Percentiles rank a stretch among this genome's conserved stretches.
Evolutionary conservation across 2,329 filamentous ascomycete species (phyloP).

Genomic region (Magnaporthiopsis incrustans): DNA sequence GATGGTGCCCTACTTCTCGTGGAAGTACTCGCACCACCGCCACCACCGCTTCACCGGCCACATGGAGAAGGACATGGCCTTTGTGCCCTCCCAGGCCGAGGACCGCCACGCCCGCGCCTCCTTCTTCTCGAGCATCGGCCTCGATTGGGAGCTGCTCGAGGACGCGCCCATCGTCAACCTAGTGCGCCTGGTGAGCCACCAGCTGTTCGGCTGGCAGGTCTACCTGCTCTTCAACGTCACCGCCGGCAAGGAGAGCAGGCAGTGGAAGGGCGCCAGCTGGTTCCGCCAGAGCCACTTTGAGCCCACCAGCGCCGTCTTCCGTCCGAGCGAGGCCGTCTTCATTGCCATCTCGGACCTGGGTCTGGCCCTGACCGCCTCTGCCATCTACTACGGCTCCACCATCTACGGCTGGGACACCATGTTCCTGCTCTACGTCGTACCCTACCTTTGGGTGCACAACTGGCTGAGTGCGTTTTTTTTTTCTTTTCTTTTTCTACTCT

Average conservation of each 20-base stretch:
- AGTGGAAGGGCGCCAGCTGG: constrained; percentile 32
- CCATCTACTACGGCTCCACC: constrained; percentile 43
- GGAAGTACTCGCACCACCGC: constrained; percentile 62
- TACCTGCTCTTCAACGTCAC: constrained; percentile 55
- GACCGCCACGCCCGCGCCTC: constrained; percentile 5
- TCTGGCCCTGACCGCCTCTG: constrained; percentile 39
- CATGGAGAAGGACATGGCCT: constrained; percentile 60
- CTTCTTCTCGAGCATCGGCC: constrained; percentile 21
- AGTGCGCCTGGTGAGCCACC: constrained; percentile 48
- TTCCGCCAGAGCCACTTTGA: constrained; percentile 50
- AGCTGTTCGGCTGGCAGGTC: constrained; percentile 55
- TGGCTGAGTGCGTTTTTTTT: constrained; percentile 74
- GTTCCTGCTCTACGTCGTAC: constrained; percentile 51
- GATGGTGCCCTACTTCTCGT: constrained; percentile 63
- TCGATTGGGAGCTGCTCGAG: constrained; percentile 47
- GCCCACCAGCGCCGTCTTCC: constrained; percentile 53
- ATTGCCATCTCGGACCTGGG: constrained; percentile 55
- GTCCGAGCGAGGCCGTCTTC: constrained; percentile 44
- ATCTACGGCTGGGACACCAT: constrained; percentile 49
- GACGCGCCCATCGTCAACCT: constrained; percentile 53
- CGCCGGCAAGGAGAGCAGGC: constrained; percentile 38
- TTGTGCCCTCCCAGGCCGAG: constrained; percentile 44
- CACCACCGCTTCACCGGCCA: constrained; percentile 63
- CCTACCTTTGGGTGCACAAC: constrained; percentile 92
- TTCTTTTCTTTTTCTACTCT: not conserved